A percentile compares a stretch with the other conserved stretches of the same genome.
Conservation (phyloP, 108 stramenopile genomes). For the Cyclotella sp. region DNA sequence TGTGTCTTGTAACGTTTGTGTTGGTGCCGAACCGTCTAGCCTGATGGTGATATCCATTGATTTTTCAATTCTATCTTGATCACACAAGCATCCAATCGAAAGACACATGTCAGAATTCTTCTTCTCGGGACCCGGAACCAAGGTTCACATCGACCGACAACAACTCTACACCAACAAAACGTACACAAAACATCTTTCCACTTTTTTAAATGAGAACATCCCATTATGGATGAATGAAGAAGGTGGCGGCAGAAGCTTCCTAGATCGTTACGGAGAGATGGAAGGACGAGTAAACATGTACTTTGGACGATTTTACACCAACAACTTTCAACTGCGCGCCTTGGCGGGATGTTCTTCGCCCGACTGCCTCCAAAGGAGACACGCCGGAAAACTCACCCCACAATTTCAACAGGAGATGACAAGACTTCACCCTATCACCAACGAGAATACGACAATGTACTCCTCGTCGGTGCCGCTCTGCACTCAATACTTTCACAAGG, state of each 20-base stretch:
- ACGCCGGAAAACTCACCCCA: not conserved
- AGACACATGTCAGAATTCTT: conserved; percentile 42
- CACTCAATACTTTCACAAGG: conserved; percentile 27
- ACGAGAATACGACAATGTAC: conserved; percentile 1
- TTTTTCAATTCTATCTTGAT: not conserved
- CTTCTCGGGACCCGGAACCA: conserved; percentile 17
- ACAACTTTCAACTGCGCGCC: conserved; percentile 44
- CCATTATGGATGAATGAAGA: conserved; percentile 23
- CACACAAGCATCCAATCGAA: conserved; percentile 33
- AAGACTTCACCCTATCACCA: conserved; percentile 15
- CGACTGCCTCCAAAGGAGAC: conserved; percentile 17
- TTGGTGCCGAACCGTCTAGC: too few relatives aligned
- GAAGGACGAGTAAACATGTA: conserved; percentile 18
- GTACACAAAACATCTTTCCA: conserved; percentile 25
- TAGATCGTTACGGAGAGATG: not conserved
- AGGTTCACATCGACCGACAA: conserved; percentile 17
- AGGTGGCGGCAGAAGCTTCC: not conserved
- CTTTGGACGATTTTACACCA: conserved; percentile 28
- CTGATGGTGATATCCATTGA: not conserved
- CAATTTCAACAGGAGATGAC: not conserved
- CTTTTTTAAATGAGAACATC: conserved; percentile 13
- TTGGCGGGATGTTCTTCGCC: conserved; percentile 36
- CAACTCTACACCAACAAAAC: conserved; percentile 34
- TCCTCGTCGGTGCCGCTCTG: conserved; percentile 7
- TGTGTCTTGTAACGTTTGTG: too few relatives aligned